Base-by-base conservation (phyloP, 306 rosid genomes). In the Gastrolobium bilobum region DNA sequence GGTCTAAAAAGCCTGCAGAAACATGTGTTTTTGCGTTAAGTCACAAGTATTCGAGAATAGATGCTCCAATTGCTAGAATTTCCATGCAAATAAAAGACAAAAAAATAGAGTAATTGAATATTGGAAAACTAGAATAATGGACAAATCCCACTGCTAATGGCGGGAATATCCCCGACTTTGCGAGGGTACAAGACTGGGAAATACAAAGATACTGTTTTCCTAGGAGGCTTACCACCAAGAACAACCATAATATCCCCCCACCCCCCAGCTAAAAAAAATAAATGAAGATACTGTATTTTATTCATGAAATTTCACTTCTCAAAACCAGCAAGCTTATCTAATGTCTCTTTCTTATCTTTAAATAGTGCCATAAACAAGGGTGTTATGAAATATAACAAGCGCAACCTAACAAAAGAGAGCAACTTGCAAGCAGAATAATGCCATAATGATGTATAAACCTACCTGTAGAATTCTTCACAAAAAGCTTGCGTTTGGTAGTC, bases 391-490 rank as follows among this genome's bases (percentile, higher is more conserved):
- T 61, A 61, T 20, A 39, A 7, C 71, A 82, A 10, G 13, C n/a
- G 13, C 26, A 70, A 4, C 57, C 65, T 53, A 71, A 44, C 40
- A 26, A 4, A 9, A 38, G 71, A 44, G 33, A 30, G 40, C 5
- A 52, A 67, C 53, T 56, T 48, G 65, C 48, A 68, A 81, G 44
- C 66, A 59, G 59, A 68, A 79, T 34, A 83, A 50, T 51, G 53
- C 20, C 46, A 68, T 9, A 50, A 75, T 11, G 60, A 68, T n/a
- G 61, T 42, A 35, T 76, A 74, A 13, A 85, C 83, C 63, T 89
- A 93, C 99, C 98, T 90, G 87, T 73, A 84, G 67, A 76, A 71
- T 60, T 85, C 88, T 84, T 91, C 88, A 90, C 72, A 81, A 82
- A 65, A 89, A 65, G 93, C 90, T 87, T 43, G 92, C 89, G 87